These are phyloP conservation scores for Ilex paraguariensis DNA, from an alignment of 305 asterid genomes.

Conservation along the genomic window DNA sequence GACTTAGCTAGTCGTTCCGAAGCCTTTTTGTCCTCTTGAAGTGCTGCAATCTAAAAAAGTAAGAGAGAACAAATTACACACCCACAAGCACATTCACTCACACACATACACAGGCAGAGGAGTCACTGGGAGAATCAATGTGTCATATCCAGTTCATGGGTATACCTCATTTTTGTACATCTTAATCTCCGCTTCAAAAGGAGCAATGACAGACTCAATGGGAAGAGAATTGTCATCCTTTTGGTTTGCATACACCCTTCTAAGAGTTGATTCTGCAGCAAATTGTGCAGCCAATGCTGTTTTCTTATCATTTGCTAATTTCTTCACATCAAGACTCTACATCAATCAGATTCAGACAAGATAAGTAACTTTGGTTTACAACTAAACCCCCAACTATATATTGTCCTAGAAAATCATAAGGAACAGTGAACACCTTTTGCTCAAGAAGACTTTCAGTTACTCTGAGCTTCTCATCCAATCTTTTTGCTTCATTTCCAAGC, in stretches of 20 bases:
- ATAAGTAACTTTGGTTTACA: not conserved
- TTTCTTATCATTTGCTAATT: slow-evolving; percentile 55
- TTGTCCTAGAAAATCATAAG: slow-evolving; percentile 3
- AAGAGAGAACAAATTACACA: not conserved
- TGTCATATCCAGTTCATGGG: not conserved
- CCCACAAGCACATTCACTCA: too few species aligned
- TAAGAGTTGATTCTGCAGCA: slow-evolving; percentile 87
- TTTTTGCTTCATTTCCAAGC: slow-evolving; percentile 54
- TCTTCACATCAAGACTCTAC: slow-evolving; percentile 80
- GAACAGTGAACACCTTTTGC: slow-evolving; percentile 47
- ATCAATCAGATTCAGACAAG: slow-evolving; percentile 16
- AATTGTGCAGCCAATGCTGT: slow-evolving; percentile 81
- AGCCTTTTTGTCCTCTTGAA: slow-evolving; percentile 75
- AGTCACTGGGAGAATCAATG: too few species aligned
- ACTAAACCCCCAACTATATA: not conserved
- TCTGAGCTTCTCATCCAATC: slow-evolving; percentile 57
- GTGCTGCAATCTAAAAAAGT: slow-evolving; percentile 48
- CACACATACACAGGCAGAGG: too few species aligned
- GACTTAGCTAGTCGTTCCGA: slow-evolving; percentile 71
- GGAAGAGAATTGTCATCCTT: slow-evolving; percentile 67
- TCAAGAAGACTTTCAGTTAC: slow-evolving; percentile 43
- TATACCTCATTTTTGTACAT: slow-evolving; percentile 77
- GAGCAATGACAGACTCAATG: slow-evolving; percentile 70
- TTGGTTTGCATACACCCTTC: slow-evolving; percentile 73
- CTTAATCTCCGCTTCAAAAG: slow-evolving; percentile 92